Conservation (phyloP, 1,284 basidiomycete genomes). For the Stygiomarasmius scandens region DNA sequence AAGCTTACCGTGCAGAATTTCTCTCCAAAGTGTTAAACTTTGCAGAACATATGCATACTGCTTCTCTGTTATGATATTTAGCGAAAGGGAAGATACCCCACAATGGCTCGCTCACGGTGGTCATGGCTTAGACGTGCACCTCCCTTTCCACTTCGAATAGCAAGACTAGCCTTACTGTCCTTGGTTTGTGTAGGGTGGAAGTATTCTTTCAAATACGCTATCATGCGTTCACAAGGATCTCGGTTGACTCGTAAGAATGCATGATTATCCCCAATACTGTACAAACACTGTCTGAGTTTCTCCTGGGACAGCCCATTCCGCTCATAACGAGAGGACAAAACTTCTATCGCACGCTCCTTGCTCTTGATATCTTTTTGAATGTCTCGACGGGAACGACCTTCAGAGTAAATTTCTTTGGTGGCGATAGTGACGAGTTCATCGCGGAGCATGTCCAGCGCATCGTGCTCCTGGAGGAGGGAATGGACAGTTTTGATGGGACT, state of each 20-base stretch:
- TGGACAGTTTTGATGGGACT: constrained; percentile 75
- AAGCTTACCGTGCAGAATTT: constrained; percentile 73
- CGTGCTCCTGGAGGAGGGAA: constrained; percentile 59
- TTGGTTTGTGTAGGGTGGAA: constrained; percentile 73
- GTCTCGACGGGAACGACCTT: constrained; percentile 69
- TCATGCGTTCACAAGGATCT: constrained; percentile 83
- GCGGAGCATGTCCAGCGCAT: constrained; percentile 66
- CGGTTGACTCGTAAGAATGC: constrained; percentile 81
- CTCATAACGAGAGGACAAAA: constrained; percentile 63
- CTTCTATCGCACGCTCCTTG: constrained; percentile 81
- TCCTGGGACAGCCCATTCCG: constrained; percentile 61
- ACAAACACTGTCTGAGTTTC: constrained; percentile 71
- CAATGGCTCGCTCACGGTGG: constrained; percentile 37
- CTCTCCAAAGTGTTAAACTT: constrained; percentile 81
- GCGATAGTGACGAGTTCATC: constrained; percentile 73
- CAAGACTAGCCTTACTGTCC: constrained; percentile 63
- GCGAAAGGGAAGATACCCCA: background rate
- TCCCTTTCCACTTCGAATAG: constrained; percentile 75
- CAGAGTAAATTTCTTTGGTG: constrained; percentile 77
- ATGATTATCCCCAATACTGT: constrained; percentile 84
- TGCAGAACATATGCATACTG: constrained; percentile 83
- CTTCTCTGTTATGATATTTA: constrained; percentile 41
- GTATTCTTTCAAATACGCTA: constrained; percentile 68
- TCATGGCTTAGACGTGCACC: constrained; percentile 81
- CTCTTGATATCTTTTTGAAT: constrained; percentile 77